Evolutionary conservation across 1,139 yeast genomes (phyloP).

Genomic region (Diutina catenulata): DNA sequence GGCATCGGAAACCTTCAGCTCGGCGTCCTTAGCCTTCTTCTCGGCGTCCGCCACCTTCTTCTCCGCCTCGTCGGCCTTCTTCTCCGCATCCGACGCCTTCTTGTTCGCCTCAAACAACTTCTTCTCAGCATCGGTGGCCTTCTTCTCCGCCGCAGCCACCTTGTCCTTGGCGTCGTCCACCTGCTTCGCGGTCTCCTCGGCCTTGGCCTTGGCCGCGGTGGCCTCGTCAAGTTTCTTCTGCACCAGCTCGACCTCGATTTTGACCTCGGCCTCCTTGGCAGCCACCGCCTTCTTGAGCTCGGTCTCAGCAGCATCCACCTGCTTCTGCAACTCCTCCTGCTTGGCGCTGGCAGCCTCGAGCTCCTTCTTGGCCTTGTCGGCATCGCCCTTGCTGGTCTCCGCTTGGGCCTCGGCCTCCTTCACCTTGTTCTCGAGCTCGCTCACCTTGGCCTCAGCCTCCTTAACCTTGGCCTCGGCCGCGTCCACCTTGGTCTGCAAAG

Average conservation of each 20-base stretch:
- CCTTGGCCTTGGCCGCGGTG: too few species aligned
- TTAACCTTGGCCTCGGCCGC: neutral
- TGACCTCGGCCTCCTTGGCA: neutral
- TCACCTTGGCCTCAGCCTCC: conserved; percentile 6
- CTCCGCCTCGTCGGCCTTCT: too few species aligned
- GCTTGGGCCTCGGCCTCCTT: neutral
- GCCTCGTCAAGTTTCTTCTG: neutral
- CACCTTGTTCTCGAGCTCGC: conserved; percentile 6
- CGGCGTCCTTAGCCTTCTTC: too few species aligned
- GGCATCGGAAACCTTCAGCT: too few species aligned
- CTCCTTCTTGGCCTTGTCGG: neutral
- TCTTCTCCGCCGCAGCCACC: neutral
- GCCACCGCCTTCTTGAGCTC: neutral
- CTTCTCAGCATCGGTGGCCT: neutral
- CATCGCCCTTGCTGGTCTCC: neutral
- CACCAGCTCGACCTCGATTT: neutral
- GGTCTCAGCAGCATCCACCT: neutral
- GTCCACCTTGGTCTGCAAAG: neutral
- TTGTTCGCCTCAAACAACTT: too few species aligned
- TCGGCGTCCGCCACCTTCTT: too few species aligned
- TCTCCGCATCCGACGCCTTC: too few species aligned
- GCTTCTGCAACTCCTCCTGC: neutral
- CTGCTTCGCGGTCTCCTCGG: neutral
- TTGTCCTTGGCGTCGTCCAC: neutral
- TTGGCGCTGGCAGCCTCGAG: neutral